Evolutionary conservation across 1,284 basidiomycete species (phyloP), one percentile per base, ranked within the genome.

Genomic region (Fomitopsis pinicola): DNA sequence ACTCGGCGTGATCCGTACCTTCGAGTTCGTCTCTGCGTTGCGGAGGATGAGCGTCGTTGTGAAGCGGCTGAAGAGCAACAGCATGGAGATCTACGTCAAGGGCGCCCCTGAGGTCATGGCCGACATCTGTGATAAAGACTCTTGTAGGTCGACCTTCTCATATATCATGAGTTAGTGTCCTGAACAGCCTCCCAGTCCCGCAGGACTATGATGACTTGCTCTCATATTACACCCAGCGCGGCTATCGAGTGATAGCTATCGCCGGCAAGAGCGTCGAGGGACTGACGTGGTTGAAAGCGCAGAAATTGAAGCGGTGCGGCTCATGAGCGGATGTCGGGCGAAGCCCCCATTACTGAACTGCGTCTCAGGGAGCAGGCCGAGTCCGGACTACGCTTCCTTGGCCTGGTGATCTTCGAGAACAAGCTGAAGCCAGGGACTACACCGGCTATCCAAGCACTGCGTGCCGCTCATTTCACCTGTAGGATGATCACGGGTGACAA

Each of bases 401-500:
- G 97, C 6, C 80, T 99, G 50, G 91, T 99, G 71, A 96, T 99
- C 60, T 99, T 99, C 71, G 97, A 99, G 76, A 99, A 99, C 80
- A 95, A 98, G 77, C 81, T 99, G 64, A 99, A 99, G 74, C 87
- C 92, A 5, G 95, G 92, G 9, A 98, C 97, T 0, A 82, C 93
- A 0, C 92, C 95, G 19, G 95, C 94, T 22, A 98, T 99, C 61
- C 91, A 94, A 64, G 90, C 89, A 0, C 82, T 99, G 17, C 88
- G 94, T 60, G 82, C 86, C 10, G 97, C 97, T 0, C 94, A 98
- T 77, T 82, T 99, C 45, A 91, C 94, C 9, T 97, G 94, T 69
- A 85, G 96, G 66, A 99, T 99, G 97, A 97, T 98, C 60, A 99
- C 97, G 0, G 97, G 97, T 9, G 97, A 99, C 73, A 99, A 99